Evolutionary conservation across 1,284 basidiomycete genomes (phyloP).

Genomic region (Jaminaea rosea): DNA sequence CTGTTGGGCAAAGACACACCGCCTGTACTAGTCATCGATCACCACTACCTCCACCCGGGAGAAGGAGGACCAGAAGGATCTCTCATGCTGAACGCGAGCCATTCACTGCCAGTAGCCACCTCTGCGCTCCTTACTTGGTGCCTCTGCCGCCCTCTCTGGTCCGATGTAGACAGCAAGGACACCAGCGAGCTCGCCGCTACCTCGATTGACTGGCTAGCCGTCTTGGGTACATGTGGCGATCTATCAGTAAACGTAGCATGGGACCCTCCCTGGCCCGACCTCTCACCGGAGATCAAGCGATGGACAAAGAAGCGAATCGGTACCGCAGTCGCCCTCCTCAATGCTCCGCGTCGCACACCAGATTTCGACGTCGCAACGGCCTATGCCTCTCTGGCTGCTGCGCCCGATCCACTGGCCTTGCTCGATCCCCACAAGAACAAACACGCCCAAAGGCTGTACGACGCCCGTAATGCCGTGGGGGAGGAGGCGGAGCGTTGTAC

Average conservation of each 20-base stretch:
- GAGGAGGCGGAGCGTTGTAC: constrained; percentile 27
- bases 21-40: constrained; percentile 24
- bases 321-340: constrained; percentile 21
- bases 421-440: constrained; percentile 15
- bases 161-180: neutral
- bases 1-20: constrained; percentile 13
- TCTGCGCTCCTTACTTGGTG: constrained; percentile 24
- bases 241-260: constrained; percentile 23
- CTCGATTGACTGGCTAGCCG: constrained; percentile 23
- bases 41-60: constrained; percentile 17
- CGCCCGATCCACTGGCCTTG: constrained; percentile 15
- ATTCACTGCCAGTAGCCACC: constrained; percentile 21
- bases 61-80: constrained; percentile 17
- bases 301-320: constrained; percentile 30
- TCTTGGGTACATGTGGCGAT: constrained; percentile 31
- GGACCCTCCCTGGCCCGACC: constrained; percentile 29
- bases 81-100: constrained; percentile 28
- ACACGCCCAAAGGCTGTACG: constrained; percentile 16
- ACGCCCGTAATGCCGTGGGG: constrained; percentile 16
- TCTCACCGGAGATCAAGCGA: constrained; percentile 18
- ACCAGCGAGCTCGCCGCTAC: neutral
- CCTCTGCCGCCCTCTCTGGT: constrained; percentile 23
- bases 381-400: constrained; percentile 16
- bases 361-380: constrained; percentile 22
- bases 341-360: constrained; percentile 24